Conservation (phyloP, 2,329 filamentous ascomycete genomes). For the Acrocalymma vagum region DNA sequence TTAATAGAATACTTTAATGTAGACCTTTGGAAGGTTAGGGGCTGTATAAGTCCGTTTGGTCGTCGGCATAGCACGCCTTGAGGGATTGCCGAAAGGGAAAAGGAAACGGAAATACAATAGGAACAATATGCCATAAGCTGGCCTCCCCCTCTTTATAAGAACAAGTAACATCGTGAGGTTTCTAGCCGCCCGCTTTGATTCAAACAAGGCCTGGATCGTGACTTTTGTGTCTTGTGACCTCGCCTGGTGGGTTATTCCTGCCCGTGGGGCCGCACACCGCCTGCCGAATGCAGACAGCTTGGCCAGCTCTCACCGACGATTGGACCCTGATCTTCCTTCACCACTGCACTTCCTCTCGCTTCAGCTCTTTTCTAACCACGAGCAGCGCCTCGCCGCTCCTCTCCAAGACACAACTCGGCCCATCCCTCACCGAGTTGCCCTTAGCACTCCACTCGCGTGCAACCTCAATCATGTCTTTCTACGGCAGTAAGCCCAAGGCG, state of each 20-base stretch:
- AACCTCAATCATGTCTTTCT: conserved; percentile 28
- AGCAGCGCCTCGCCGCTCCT: conserved; percentile 3
- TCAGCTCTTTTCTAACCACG: too few relatives aligned
- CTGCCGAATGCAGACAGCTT: conserved; percentile 25
- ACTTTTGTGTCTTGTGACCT: conserved; percentile 36
- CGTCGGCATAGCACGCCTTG: too few relatives aligned
- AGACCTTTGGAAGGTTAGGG: too few relatives aligned
- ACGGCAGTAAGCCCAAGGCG: conserved; percentile 27
- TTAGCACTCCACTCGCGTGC: conserved; percentile 7
- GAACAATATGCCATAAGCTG: too few relatives aligned
- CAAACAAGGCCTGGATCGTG: conserved; percentile 38
- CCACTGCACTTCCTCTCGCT: conserved; percentile 11
- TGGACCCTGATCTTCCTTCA: conserved; percentile 25
- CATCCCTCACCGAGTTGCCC: conserved; percentile 13
- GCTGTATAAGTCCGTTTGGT: too few relatives aligned
- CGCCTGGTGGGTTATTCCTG: conserved; percentile 13
- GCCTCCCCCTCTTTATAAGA: too few relatives aligned
- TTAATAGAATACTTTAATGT: too few relatives aligned
- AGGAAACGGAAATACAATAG: too few relatives aligned
- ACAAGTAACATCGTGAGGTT: conserved; percentile 29
- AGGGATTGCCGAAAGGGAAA: too few relatives aligned
- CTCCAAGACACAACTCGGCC: conserved; percentile 14
- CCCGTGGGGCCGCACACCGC: conserved; percentile 31
- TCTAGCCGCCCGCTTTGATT: conserved; percentile 25
- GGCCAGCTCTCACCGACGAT: conserved; percentile 22